These are phyloP conservation scores for Penicillium paneum DNA, from an alignment of 2,329 filamentous ascomycete species.

Conservation along the genomic window DNA sequence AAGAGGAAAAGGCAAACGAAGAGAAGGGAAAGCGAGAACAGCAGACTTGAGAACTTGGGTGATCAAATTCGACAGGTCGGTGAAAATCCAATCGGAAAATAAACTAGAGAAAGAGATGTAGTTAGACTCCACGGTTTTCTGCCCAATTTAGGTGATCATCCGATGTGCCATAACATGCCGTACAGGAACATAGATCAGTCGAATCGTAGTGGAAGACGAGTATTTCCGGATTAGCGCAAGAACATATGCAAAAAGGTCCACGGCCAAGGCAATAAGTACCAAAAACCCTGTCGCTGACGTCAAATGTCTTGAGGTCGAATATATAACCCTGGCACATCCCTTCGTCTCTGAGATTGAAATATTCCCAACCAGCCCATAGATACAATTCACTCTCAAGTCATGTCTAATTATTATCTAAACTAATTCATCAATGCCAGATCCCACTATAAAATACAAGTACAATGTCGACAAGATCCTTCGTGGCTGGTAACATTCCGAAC, in stretches of 20 bases:
- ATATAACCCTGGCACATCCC: background rate
- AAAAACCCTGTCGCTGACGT: background rate
- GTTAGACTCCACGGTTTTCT: no score
- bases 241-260: no score
- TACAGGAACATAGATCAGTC: background rate
- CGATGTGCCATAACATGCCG: background rate
- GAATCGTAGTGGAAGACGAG: background rate
- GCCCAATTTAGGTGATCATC: no score
- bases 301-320: background rate
- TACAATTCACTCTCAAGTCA: background rate
- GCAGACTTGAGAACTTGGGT: no score
- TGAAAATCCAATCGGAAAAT: no score
- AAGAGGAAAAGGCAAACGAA: background rate
- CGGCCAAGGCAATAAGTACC: background rate
- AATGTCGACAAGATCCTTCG: conserved; percentile 5
- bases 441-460: background rate
- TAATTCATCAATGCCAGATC: background rate
- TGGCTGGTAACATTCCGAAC: conserved; percentile 21
- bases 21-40: no score
- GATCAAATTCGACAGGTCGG: no score
- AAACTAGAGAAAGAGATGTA: no score
- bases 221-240: background rate
- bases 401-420: background rate
- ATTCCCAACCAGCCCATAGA: background rate
- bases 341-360: background rate